Percentiles rank a stretch among this genome's conserved stretches.
These are phyloP conservation scores for Oryza glumipatula DNA, from an alignment of 176 grass and related monocot species.

Conservation along the genomic window DNA sequence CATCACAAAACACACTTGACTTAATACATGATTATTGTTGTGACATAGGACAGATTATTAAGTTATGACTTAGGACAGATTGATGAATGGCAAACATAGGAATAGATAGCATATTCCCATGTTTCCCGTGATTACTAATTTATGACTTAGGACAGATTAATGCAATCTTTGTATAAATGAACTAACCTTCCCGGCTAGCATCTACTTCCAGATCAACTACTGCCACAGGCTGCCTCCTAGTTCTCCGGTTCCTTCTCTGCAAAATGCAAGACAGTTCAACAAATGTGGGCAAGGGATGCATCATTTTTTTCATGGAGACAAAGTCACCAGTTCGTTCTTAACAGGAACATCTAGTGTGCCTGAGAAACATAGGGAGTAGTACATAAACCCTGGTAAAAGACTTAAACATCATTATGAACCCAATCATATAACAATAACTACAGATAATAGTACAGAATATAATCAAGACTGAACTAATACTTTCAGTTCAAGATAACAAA, in stretches of 20 bases:
- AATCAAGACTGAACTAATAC: not conserved
- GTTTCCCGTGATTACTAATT: not conserved
- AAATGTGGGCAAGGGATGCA: conserved; percentile 18
- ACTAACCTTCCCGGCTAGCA: conserved; percentile 42
- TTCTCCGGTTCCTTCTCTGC: conserved; percentile 54
- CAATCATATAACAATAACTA: not conserved
- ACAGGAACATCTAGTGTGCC: not conserved
- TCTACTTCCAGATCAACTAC: conserved; percentile 52
- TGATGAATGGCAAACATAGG: not conserved
- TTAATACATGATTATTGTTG: not conserved
- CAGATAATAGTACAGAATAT: not conserved
- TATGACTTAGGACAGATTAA: not conserved
- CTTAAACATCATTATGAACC: not conserved
- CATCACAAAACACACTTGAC: not conserved
- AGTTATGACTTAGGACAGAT: too few relatives aligned
- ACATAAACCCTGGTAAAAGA: conserved; percentile 2
- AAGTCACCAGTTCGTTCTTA: not conserved
- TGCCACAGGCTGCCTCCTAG: conserved; percentile 19
- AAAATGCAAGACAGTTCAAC: conserved; percentile 15
- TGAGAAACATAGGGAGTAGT: not conserved
- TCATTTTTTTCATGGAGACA: not conserved
- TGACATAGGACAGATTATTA: too few relatives aligned
- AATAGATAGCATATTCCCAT: not conserved
- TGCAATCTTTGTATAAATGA: not conserved
- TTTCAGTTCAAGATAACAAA: not conserved